Percentiles rank a stretch among this genome's conserved stretches.
Conservation (phyloP, 2,329 filamentous ascomycete genomes). For the Fusarium fujikuroi region DNA sequence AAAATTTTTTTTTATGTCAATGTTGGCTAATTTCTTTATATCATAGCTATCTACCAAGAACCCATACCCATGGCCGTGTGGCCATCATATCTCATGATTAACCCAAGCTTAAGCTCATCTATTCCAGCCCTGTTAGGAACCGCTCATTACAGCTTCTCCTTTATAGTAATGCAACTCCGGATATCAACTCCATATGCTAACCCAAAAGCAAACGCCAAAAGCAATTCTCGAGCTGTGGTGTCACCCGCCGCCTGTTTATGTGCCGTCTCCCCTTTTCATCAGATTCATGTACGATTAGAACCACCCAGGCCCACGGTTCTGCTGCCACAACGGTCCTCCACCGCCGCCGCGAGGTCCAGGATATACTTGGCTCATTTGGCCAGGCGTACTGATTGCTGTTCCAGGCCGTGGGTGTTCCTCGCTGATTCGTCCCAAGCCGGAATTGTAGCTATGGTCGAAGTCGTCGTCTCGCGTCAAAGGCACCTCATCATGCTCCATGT, state of each 20-base stretch:
- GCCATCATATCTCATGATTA: slow-evolving; percentile 32
- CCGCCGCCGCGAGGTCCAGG: slow-evolving; percentile 42
- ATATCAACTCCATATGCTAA: slow-evolving; percentile 31
- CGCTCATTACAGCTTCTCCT: slow-evolving; percentile 13
- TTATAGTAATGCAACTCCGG: slow-evolving; percentile 25
- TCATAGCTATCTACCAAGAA: slow-evolving; percentile 33
- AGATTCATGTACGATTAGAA: slow-evolving; percentile 50
- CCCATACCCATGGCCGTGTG: slow-evolving; percentile 25
- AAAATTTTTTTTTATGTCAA: background rate
- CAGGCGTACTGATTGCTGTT: slow-evolving; percentile 35
- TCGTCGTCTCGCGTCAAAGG: slow-evolving; percentile 58
- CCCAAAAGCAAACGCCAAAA: slow-evolving; percentile 8
- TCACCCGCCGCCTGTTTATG: slow-evolving; percentile 2
- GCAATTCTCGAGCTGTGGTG: background rate
- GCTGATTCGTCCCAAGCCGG: slow-evolving; percentile 52
- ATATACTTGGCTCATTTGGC: slow-evolving; percentile 36
- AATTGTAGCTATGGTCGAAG: slow-evolving; percentile 56
- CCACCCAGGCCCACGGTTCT: slow-evolving; percentile 60
- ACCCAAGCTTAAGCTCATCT: slow-evolving; percentile 12
- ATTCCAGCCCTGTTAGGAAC: slow-evolving; percentile 7
- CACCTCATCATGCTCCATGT: slow-evolving; percentile 49
- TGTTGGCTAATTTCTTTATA: slow-evolving; percentile 6
- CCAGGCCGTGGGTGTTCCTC: slow-evolving; percentile 46
- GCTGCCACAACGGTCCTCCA: slow-evolving; percentile 63
- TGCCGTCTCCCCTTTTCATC: slow-evolving; percentile 2